A percentile compares a stretch with the other conserved stretches of the same genome.
These are phyloP conservation scores for Cadophora gregata DNA, from an alignment of 2,329 filamentous ascomycete species.

Conservation along the genomic window DNA sequence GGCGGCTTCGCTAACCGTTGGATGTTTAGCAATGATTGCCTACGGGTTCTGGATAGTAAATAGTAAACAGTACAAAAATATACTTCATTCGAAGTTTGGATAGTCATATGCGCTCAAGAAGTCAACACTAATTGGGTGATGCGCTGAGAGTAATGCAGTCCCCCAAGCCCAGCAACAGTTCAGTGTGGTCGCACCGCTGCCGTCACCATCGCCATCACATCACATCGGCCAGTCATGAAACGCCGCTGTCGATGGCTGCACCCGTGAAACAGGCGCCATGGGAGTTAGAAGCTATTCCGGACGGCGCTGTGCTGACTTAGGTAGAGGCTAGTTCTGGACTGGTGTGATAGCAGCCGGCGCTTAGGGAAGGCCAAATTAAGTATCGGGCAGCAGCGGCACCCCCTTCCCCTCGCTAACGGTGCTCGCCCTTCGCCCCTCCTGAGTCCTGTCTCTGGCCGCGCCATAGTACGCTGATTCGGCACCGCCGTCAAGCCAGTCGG, in stretches of 20 bases:
- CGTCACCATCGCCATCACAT: slow-evolving; percentile 27
- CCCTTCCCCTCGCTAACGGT: not conserved
- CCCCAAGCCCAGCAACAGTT: not conserved
- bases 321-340: not conserved
- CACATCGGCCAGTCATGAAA: slow-evolving; percentile 37
- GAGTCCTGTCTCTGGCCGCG: not conserved
- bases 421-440: slow-evolving; percentile 16
- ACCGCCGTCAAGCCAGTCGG: slow-evolving; percentile 9
- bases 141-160: not conserved
- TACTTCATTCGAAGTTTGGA: not conserved
- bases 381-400: slow-evolving; percentile 10
- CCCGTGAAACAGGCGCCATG: slow-evolving; percentile 39
- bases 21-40: not conserved
- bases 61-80: not conserved
- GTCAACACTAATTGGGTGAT: not conserved
- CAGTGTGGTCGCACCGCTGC: not conserved
- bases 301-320: not conserved
- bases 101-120: not conserved
- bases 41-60: not conserved
- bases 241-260: slow-evolving; percentile 18
- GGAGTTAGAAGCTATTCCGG: slow-evolving; percentile 6
- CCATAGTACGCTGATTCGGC: slow-evolving; percentile 18
- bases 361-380: slow-evolving; percentile 24
- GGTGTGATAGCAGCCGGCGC: slow-evolving; percentile 27
- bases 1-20: not conserved